Conservation (phyloP, 2,329 filamentous ascomycete species). For the Mollisiaceae sp. region DNA sequence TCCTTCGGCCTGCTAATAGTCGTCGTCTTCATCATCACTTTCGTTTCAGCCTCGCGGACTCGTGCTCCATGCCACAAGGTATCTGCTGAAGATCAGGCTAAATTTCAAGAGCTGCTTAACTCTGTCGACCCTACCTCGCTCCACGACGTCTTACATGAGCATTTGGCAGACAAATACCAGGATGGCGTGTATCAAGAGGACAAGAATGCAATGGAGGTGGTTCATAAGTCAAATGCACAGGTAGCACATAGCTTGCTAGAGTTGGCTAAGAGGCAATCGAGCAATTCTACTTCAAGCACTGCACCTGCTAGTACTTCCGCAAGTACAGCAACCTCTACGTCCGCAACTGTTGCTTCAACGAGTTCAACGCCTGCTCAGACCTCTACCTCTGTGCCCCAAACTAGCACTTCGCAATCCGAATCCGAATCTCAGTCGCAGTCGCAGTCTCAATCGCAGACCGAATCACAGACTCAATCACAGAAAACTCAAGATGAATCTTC, state of each 20-base stretch:
- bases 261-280: conserved; percentile 64
- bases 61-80: conserved; percentile 26
- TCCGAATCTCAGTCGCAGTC: not conserved
- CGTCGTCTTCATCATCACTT: conserved; percentile 43
- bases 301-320: conserved; percentile 13
- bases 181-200: conserved; percentile 72
- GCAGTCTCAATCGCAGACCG: not conserved
- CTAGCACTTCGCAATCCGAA: not conserved
- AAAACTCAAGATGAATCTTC: conserved; percentile 3
- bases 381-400: not conserved
- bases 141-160: conserved; percentile 68
- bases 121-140: conserved; percentile 64
- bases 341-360: conserved; percentile 4
- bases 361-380: conserved; percentile 2
- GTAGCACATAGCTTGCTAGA: conserved; percentile 67
- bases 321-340: conserved; percentile 6
- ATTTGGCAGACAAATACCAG: conserved; percentile 66
- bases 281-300: conserved; percentile 27
- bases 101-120: conserved; percentile 60
- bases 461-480: not conserved
- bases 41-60: conserved; percentile 43
- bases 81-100: conserved; percentile 34
- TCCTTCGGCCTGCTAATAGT: conserved; percentile 35
- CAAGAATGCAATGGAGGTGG: conserved; percentile 64
- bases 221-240: conserved; percentile 64